Conservation (phyloP, 208 protist genomes). For the Leishmania arabica region DNA sequence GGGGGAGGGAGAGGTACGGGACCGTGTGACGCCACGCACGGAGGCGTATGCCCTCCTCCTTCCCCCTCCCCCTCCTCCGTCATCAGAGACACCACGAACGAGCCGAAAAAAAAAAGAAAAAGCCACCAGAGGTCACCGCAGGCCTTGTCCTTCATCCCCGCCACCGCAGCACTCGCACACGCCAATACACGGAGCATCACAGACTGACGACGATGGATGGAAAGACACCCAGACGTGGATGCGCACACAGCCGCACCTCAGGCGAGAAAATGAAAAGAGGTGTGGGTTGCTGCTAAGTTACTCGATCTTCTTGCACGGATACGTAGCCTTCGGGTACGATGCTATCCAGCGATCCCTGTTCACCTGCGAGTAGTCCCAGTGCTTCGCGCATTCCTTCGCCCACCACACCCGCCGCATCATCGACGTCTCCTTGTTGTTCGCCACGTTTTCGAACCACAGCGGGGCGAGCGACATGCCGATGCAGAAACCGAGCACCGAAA, state of each 20-base stretch:
- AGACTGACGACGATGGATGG: neutral
- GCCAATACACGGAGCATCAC: neutral
- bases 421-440: conserved; percentile 85
- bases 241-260: neutral
- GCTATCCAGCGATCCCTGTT: conserved; percentile 60
- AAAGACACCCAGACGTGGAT: neutral
- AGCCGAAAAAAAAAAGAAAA: neutral
- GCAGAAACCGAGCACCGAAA: conserved; percentile 83
- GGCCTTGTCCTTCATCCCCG: neutral
- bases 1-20: neutral
- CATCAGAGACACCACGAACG: neutral
- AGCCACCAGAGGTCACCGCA: neutral
- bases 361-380: conserved; percentile 90
- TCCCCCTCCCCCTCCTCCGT: neutral
- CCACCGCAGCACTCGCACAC: neutral
- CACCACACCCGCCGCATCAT: conserved; percentile 94
- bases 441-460: conserved; percentile 75
- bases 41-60: neutral
- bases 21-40: neutral
- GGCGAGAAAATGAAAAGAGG: neutral
- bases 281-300: conserved; percentile 9
- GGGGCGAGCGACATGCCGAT: conserved; percentile 70
- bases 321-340: conserved; percentile 58
- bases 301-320: conserved; percentile 49
- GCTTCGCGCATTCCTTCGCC: conserved; percentile 92